Conservation (phyloP, 768 basidiomycete species). For the Boletus pseudo-olivaceus region DNA sequence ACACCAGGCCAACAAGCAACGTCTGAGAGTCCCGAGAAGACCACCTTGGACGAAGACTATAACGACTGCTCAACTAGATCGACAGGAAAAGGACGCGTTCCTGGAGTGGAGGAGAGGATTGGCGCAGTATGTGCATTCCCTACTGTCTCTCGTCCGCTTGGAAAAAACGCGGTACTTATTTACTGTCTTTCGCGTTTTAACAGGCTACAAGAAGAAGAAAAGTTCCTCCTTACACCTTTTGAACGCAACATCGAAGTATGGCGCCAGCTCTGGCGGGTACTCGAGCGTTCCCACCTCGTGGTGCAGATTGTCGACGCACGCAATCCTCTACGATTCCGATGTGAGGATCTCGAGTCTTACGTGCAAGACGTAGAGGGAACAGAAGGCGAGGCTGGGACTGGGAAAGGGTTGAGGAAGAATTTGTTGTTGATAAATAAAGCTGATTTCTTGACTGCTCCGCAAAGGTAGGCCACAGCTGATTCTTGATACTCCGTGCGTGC, state of each 20-base stretch:
- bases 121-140: constrained; percentile 65
- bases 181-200: not conserved
- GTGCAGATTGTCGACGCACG: constrained; percentile 97
- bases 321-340: constrained; percentile 89
- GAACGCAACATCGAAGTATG: constrained; percentile 98
- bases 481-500: not conserved
- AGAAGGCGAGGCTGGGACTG: constrained; percentile 78
- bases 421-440: constrained; percentile 94
- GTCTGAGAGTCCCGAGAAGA: constrained; percentile 83
- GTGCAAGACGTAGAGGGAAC: constrained; percentile 79
- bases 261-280: constrained; percentile 96
- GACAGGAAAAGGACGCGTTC: constrained; percentile 86
- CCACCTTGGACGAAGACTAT: constrained; percentile 86
- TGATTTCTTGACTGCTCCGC: constrained; percentile 81
- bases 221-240: constrained; percentile 90
- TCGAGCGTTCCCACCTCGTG: constrained; percentile 91
- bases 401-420: constrained; percentile 66
- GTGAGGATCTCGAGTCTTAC: constrained; percentile 86
- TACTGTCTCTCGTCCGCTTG: not conserved
- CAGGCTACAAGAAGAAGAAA: constrained; percentile 84
- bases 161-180: not conserved
- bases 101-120: constrained; percentile 90
- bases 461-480: constrained; percentile 57
- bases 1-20: constrained; percentile 68
- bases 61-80: constrained; percentile 74